Evolutionary conservation across 768 basidiomycete genomes (phyloP).

Genomic region (Rhizopogon salebrosus): DNA sequence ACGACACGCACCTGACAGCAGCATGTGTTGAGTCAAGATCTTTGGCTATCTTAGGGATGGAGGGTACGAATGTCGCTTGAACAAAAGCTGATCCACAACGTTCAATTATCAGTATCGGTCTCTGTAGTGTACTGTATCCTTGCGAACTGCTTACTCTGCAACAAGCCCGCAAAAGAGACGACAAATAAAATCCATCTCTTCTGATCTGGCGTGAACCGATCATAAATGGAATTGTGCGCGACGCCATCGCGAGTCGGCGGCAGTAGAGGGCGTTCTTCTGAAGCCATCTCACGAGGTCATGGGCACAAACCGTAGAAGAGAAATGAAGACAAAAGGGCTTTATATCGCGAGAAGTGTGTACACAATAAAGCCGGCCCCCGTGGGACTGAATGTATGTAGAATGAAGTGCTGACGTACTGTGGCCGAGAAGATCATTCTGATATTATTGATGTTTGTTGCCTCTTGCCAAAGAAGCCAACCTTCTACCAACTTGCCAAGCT

Average conservation of each 20-base stretch:
- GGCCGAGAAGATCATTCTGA: no score
- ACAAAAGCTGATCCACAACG: constrained; percentile 49
- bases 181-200: constrained; percentile 50
- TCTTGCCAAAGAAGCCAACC: no score
- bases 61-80: constrained; percentile 59
- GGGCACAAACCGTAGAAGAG: not conserved
- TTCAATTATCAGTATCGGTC: not conserved
- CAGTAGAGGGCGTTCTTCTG: constrained; percentile 1
- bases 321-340: no score
- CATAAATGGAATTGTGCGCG: not conserved
- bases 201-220: constrained; percentile 41
- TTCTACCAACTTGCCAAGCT: no score
- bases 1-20: constrained; percentile 42
- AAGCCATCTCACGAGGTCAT: not conserved
- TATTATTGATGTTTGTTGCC: no score
- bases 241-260: not conserved
- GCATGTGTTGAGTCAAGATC: constrained; percentile 53
- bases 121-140: not conserved
- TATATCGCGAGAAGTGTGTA: no score
- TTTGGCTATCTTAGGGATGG: constrained; percentile 60
- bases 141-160: constrained; percentile 43
- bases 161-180: constrained; percentile 51
- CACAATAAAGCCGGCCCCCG: no score
- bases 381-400: no score
- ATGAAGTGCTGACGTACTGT: no score